phyloP scores from a whole-genome alignment of 202 grass and related monocot genomes.

The Eragrostis tef region DNA sequence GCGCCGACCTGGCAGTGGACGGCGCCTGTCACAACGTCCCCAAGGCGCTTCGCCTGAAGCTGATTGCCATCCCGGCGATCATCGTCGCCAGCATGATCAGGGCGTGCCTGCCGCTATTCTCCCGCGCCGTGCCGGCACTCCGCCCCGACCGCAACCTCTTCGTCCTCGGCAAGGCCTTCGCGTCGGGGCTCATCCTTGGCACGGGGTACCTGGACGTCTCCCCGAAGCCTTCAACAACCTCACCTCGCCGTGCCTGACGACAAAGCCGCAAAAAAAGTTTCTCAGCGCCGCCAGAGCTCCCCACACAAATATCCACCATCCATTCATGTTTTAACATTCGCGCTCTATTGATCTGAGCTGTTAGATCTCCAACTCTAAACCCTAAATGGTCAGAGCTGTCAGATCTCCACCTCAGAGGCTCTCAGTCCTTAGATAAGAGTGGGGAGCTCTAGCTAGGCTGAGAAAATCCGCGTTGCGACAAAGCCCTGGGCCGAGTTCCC shows the following conservation, averaged over 20 bases:
- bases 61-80: conserved; percentile 73
- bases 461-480: too few species aligned
- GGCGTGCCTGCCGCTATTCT: conserved; percentile 82
- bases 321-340: too few species aligned
- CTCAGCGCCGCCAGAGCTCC: too few species aligned
- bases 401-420: too few species aligned
- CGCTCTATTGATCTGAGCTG: too few species aligned
- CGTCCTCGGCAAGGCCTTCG: conserved; percentile 79
- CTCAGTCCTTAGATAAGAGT: too few species aligned
- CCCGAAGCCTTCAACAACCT: conserved; percentile 75
- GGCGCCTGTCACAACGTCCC: conserved; percentile 68
- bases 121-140: conserved; percentile 67
- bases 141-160: conserved; percentile 70
- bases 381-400: too few species aligned
- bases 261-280: too few species aligned
- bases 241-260: conserved; percentile 66
- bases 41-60: conserved; percentile 71
- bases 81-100: conserved; percentile 63
- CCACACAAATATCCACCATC: too few species aligned
- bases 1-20: background rate
- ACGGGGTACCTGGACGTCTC: conserved; percentile 94
- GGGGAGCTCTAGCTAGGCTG: too few species aligned
- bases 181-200: conserved; percentile 84
- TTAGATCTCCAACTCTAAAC: too few species aligned
- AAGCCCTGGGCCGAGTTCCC: conserved; percentile 67